Evolutionary conservation across 2,329 filamentous ascomycete genomes (phyloP).

Genomic region (Geoglossum cookeanum): DNA sequence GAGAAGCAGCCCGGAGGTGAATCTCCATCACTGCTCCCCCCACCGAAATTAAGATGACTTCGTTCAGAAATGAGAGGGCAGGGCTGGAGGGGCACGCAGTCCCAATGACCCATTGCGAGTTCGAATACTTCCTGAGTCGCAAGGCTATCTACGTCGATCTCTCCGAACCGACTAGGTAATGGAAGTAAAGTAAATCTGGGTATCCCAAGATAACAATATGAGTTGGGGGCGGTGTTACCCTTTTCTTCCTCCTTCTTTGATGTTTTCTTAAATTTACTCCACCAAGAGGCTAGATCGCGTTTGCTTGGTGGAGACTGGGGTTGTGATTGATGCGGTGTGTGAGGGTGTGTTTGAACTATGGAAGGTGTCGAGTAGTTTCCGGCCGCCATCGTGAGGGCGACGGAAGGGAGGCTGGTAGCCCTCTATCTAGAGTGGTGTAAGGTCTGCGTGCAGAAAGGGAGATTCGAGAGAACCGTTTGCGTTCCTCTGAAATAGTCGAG

Average conservation of each 20-base stretch:
- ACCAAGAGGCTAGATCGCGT: constrained; percentile 86
- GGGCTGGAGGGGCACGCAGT: not conserved
- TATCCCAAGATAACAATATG: not conserved
- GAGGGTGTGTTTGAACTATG: constrained; percentile 15
- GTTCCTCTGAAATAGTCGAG: not conserved
- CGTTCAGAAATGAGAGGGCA: not conserved
- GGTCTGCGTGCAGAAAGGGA: not conserved
- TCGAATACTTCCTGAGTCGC: not conserved
- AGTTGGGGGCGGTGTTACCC: constrained; percentile 23
- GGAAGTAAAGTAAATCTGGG: not conserved
- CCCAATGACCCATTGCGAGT: not conserved
- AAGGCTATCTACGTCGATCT: not conserved
- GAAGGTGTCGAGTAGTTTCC: constrained; percentile 4
- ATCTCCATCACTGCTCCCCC: not conserved
- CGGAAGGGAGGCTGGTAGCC: not conserved
- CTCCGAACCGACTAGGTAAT: not conserved
- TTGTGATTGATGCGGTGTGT: constrained; percentile 20
- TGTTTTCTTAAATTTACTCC: constrained; percentile 78
- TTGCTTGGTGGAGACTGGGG: constrained; percentile 56
- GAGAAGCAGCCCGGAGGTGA: not conserved
- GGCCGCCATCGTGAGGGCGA: constrained; percentile 1
- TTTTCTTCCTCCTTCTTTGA: constrained; percentile 43
- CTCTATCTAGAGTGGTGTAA: not conserved
- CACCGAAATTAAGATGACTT: not conserved
- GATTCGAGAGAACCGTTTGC: constrained; percentile 3